Conservation (phyloP, 2,329 filamentous ascomycete species). For the Alternaria hordeiaustralica region DNA sequence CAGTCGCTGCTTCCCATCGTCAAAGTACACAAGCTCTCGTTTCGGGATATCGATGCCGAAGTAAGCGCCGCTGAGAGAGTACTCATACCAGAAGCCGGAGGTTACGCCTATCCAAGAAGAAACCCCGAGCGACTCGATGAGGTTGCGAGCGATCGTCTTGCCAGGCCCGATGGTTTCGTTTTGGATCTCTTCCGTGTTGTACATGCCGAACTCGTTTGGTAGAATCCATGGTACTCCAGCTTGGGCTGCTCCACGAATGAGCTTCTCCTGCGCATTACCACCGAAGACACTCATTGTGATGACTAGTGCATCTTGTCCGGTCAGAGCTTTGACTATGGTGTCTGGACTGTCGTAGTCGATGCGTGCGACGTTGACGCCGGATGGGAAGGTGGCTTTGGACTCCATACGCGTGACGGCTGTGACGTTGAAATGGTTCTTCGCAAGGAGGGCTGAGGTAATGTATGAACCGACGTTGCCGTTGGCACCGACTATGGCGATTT, state of each 20-base stretch:
- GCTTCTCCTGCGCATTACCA: slow-evolving; percentile 34
- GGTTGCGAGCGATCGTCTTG: slow-evolving; percentile 16
- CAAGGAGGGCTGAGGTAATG: slow-evolving; percentile 51
- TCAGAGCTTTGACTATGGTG: slow-evolving; percentile 43
- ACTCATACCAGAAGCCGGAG: slow-evolving; percentile 49
- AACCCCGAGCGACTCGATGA: slow-evolving; percentile 30
- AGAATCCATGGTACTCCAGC: slow-evolving; percentile 49
- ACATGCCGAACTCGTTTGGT: slow-evolving; percentile 49
- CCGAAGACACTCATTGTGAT: slow-evolving; percentile 46
- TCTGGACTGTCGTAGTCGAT: slow-evolving; percentile 60
- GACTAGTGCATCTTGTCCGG: slow-evolving; percentile 48
- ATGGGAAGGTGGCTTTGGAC: slow-evolving; percentile 52
- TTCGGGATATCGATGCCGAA: slow-evolving; percentile 48
- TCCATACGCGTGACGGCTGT: slow-evolving; percentile 59
- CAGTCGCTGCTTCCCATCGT: slow-evolving; percentile 38
- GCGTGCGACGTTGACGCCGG: slow-evolving; percentile 47
- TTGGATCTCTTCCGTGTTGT: slow-evolving; percentile 28
- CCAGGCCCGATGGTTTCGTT: slow-evolving; percentile 10
- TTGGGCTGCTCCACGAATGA: slow-evolving; percentile 45
- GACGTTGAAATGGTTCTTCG: slow-evolving; percentile 55
- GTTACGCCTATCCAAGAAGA: slow-evolving; percentile 33
- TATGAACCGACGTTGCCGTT: slow-evolving; percentile 30
- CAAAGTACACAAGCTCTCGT: slow-evolving; percentile 34
- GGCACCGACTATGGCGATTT: slow-evolving; percentile 51
- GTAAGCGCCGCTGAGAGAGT: slow-evolving; percentile 38